These are phyloP conservation scores for Neodidymelliopsis sp. DNA, from an alignment of 2,329 filamentous ascomycete genomes.

Conservation along the genomic window DNA sequence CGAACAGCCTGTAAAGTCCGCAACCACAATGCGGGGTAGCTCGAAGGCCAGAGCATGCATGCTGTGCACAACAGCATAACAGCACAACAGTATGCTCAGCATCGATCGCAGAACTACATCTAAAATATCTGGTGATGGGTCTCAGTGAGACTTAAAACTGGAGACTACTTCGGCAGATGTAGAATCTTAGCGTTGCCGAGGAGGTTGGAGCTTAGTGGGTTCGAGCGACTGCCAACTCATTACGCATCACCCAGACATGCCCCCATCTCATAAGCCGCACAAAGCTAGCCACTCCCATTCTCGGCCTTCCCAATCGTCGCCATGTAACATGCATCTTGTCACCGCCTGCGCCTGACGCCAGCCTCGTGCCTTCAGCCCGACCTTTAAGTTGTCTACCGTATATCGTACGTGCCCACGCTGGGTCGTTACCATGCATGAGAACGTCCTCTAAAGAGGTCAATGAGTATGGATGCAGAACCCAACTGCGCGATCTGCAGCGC, in stretches of 20 bases:
- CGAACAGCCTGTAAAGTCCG: constrained; percentile 1
- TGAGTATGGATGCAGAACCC: constrained; percentile 48
- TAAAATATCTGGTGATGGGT: no score
- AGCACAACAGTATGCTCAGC: not conserved
- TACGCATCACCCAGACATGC: constrained; percentile 41
- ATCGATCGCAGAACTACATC: no score
- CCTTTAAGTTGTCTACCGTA: constrained; percentile 14
- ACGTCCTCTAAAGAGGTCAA: constrained; percentile 32
- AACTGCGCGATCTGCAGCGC: constrained; percentile 53
- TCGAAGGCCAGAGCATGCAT: not conserved
- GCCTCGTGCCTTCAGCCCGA: constrained; percentile 25
- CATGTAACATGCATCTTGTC: constrained; percentile 49
- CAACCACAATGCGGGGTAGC: constrained; percentile 17
- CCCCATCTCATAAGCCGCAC: constrained; percentile 42
- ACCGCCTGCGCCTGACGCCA: constrained; percentile 45
- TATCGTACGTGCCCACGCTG: constrained; percentile 10
- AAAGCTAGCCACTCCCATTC: constrained; percentile 40
- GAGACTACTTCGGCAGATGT: no score
- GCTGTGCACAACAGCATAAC: not conserved
- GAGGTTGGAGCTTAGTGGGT: constrained; percentile 32
- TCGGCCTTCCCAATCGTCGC: constrained; percentile 37
- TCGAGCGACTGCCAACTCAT: constrained; percentile 49
- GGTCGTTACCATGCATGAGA: constrained; percentile 39
- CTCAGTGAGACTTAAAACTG: not conserved
- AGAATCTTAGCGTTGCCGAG: constrained; percentile 9